Evolutionary conservation across 257 asterid genomes (phyloP), one percentile per base, ranked within the genome.

Genomic region (Ilex asprella): DNA sequence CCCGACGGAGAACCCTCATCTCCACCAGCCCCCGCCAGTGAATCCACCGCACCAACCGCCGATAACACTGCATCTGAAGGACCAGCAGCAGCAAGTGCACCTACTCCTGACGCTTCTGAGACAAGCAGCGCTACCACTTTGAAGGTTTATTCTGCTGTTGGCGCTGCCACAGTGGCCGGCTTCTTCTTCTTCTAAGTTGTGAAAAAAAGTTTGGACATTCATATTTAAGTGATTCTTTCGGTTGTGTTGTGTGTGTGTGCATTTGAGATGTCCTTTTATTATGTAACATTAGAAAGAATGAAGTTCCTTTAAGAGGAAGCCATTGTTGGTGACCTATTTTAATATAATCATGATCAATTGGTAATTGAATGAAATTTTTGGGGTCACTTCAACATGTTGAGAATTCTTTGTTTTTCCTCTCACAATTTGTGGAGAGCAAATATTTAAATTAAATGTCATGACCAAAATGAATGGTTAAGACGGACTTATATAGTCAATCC

Each of bases 81-180:
- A 47, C 65, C 70, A 10, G 16, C 72, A 13, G 59, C 59, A 41
- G 10, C 7, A 41, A 41, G 47, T 29, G 39, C 69, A 12, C 62
- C 73, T 3, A 55, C 73, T 0, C 64, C 86, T 64, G 76, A 57
- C 56, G 70, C 7, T 60, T 78, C 7, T 71, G 69, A n/a, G 78
- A 10, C 12, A 10, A 64, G 58, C 2, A 82, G 67, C 10, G 78
- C 84, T 27, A 6, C 78, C 39, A 66, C 78, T 62, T 73, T 83
- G 71, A 80, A 80, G 68, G 60, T 71, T 59, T 84, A 90, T 3
- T 81, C 78, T 6, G 68, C 65, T 10, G 60, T 75, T 39, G 87
- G 67, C 9, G 75, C 72, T 13, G 88, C 76, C 13, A 73, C 76
- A 1, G 73, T 70, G 1, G 86, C 73, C 66, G 88, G 84, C 56